Conservation (phyloP, 495 filamentous ascomycete species). For the Penicillium parvum region DNA sequence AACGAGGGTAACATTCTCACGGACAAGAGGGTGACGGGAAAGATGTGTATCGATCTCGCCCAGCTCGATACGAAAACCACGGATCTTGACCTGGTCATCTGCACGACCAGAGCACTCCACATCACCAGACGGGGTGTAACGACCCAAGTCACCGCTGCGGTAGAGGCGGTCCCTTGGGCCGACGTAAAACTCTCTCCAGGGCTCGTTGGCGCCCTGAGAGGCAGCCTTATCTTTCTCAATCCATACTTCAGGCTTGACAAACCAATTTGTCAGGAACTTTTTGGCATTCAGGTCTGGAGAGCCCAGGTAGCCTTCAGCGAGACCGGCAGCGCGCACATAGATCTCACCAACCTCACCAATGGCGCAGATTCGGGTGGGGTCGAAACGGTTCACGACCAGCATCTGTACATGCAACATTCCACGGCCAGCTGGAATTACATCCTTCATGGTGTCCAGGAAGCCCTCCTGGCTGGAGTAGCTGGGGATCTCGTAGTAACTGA, state of each 20-base stretch:
- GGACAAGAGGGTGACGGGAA: slow-evolving; percentile 68
- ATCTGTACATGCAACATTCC: slow-evolving; percentile 95
- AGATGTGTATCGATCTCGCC: slow-evolving; percentile 89
- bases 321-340: slow-evolving; percentile 79
- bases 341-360: slow-evolving; percentile 86
- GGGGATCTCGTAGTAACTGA: slow-evolving; percentile 83
- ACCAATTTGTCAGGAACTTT: slow-evolving; percentile 91
- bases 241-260: slow-evolving; percentile 73
- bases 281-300: slow-evolving; percentile 62
- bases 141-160: slow-evolving; percentile 74
- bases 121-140: slow-evolving; percentile 68
- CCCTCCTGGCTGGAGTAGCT: slow-evolving; percentile 61
- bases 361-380: slow-evolving; percentile 65
- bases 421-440: slow-evolving; percentile 79
- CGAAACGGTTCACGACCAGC: slow-evolving; percentile 79
- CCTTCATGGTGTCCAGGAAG: slow-evolving; percentile 65
- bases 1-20: slow-evolving; percentile 85
- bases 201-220: slow-evolving; percentile 33
- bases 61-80: slow-evolving; percentile 92
- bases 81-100: slow-evolving; percentile 92
- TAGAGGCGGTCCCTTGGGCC: slow-evolving; percentile 88
- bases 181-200: slow-evolving; percentile 75
- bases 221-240: slow-evolving; percentile 53
- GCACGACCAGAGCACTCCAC: slow-evolving; percentile 73
- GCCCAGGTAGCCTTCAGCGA: slow-evolving; percentile 84